Evolutionary conservation across 176 grass and related monocot genomes (phyloP).

Genomic region (Ensete ventricosum): DNA sequence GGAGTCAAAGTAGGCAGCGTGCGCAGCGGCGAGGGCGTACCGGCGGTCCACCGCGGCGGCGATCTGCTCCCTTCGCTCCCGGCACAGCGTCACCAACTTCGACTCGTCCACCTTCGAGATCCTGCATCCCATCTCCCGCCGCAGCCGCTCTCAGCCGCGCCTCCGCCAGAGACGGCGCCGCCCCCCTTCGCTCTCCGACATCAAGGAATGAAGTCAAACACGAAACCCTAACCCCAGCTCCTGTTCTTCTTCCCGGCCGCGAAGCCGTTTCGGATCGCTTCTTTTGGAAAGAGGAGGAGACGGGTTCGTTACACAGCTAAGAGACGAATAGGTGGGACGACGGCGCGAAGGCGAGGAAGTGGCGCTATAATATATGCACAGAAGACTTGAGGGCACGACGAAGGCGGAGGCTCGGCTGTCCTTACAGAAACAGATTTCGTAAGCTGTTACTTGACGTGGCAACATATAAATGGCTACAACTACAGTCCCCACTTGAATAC

Average conservation of each 20-base stretch:
- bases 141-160: not conserved
- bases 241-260: not conserved
- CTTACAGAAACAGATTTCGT: too few species aligned
- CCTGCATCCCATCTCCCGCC: constrained; percentile 51
- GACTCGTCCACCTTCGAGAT: constrained; percentile 55
- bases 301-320: not conserved
- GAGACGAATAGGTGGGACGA: too few species aligned
- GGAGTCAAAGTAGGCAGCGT: constrained; percentile 47
- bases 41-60: constrained; percentile 31
- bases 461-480: too few species aligned
- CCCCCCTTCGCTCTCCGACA: not conserved
- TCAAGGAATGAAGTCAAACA: not conserved
- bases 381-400: too few species aligned
- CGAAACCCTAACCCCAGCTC: not conserved
- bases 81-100: constrained; percentile 44
- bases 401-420: too few species aligned
- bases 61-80: constrained; percentile 51
- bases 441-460: too few species aligned
- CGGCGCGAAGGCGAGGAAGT: too few species aligned
- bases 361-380: too few species aligned
- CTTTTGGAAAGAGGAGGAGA: not conserved
- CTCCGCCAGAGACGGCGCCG: not conserved
- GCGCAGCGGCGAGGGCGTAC: constrained; percentile 43
- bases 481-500: fast-evolving
- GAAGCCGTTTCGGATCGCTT: not conserved